These are phyloP conservation scores for Fusarium fracticaudum DNA, from an alignment of 2,329 filamentous ascomycete species.

Conservation along the genomic window DNA sequence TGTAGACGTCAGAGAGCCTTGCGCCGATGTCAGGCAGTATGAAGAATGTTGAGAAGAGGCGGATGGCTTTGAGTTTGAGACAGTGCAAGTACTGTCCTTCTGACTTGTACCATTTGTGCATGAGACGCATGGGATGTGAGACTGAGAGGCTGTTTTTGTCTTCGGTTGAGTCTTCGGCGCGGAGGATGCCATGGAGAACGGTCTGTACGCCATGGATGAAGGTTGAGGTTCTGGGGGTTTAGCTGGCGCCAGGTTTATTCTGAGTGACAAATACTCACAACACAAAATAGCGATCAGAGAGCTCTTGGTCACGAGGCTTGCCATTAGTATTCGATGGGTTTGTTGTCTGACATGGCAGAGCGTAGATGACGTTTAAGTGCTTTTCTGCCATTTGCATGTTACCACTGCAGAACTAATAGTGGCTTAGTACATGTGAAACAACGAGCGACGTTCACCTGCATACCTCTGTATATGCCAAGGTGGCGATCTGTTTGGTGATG, in stretches of 20 bases:
- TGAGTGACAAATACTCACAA: not conserved
- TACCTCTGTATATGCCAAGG: slow-evolving; percentile 17
- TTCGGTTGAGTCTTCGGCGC: accelerated
- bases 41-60: slow-evolving; percentile 15
- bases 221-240: not conserved
- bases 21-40: not conserved
- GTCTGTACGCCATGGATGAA: slow-evolving; percentile 6
- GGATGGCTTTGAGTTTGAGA: slow-evolving; percentile 10
- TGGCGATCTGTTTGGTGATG: slow-evolving; percentile 3
- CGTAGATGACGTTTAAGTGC: slow-evolving; percentile 1
- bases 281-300: slow-evolving; percentile 5
- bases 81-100: not conserved
- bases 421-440: accelerated
- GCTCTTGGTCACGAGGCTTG: slow-evolving; percentile 7
- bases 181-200: not conserved
- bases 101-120: not conserved
- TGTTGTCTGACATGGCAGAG: not conserved
- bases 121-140: not conserved
- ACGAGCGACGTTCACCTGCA: not conserved
- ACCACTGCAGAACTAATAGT: not conserved
- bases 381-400: slow-evolving; percentile 1
- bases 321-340: accelerated
- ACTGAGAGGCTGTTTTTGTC: accelerated
- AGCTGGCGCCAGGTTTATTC: accelerated
- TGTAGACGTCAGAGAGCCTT: not conserved